Conservation (phyloP, 1,139 yeast species). For the Hansenula lynferdii region DNA sequence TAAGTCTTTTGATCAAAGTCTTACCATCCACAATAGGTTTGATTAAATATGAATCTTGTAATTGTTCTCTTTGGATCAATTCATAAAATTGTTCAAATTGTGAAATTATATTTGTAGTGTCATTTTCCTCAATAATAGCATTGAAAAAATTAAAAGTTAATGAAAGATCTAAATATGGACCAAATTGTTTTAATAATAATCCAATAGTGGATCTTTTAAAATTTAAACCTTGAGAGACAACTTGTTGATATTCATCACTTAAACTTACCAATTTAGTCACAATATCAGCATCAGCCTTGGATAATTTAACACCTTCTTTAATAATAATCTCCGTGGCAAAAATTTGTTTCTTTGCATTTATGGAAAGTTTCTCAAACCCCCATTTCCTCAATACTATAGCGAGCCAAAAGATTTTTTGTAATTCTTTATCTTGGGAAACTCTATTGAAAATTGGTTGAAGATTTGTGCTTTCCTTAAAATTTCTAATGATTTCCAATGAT, state of each 20-base stretch:
- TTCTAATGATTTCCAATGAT: not conserved
- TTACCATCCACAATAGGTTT: slow-evolving; percentile 70
- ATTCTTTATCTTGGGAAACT: slow-evolving; percentile 17
- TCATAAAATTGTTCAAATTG: slow-evolving; percentile 35
- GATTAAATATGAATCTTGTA: slow-evolving; percentile 39
- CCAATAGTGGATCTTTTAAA: slow-evolving; percentile 59
- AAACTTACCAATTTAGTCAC: slow-evolving; percentile 38
- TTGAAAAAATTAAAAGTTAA: slow-evolving; percentile 25
- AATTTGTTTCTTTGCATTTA: slow-evolving; percentile 32
- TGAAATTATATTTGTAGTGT: slow-evolving; percentile 7
- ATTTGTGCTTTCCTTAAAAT: too few relatives aligned
- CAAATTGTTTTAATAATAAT: slow-evolving; percentile 48
- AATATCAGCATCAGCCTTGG: slow-evolving; percentile 50
- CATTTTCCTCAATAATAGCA: slow-evolving; percentile 10
- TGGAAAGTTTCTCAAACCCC: slow-evolving; percentile 30
- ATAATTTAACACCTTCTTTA: slow-evolving; percentile 67
- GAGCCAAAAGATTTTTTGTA: slow-evolving; percentile 41
- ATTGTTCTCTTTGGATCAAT: slow-evolving; percentile 23
- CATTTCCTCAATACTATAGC: slow-evolving; percentile 47
- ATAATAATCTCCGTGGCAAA: slow-evolving; percentile 42
- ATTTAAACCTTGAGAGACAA: slow-evolving; percentile 15
- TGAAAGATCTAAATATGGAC: slow-evolving; percentile 46
- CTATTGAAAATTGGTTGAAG: not conserved
- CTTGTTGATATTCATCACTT: slow-evolving; percentile 23
- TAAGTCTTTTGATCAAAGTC: slow-evolving; percentile 44